Base-by-base conservation (phyloP, 164 flowering plant species). In the Tetracentron sinense region DNA sequence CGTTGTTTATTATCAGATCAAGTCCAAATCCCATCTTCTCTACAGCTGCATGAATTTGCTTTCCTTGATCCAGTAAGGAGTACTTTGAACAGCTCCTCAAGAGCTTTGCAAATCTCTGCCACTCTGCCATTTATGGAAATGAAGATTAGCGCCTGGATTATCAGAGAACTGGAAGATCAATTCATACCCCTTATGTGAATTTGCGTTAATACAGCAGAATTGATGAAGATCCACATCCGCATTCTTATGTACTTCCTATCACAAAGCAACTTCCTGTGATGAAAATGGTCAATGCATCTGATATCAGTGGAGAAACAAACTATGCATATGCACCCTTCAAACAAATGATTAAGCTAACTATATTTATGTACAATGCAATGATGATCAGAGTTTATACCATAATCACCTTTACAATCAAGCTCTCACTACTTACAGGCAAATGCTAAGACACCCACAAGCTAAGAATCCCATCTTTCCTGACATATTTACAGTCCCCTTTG, bases 261-360 rank as follows among this genome's bases (percentile, higher is more conserved):
- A 7, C 86, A 81, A 65, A 86, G 92, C 83, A 87, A 69, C 63
- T 87, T 80, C 72, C 63, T 90, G 64, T 70, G 19, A 87, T 89
- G 6, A 87, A 86, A 69, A 87, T 87, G 86, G 64, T 89, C 11
- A 80, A 81, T 47, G 54, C 78, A 10, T 84, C 48, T 79, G 10
- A 84, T 50, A 42, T 46, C n/a, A 81, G 35, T 46, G 82, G 76
- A 21, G 78, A 79, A 25, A 64, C 62, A 14, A 72, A 57, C 0
- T 83, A 85, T 42, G 88, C 83, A 6, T 63, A 28, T 21, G 64
- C 68, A 65, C 79, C 87, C 28, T 90, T 87, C 66, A 63, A 73
- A 42, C 74, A 72, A 54, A 81, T 84, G 61, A 22, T 25, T 5
- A 69, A 81, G 17, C 96, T 89, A 6, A 87, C 85, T 53, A 71